A percentile compares a stretch with the other conserved stretches of the same genome.
phyloP scores from a whole-genome alignment of 768 basidiomycete species.

The Pleurotus pulmonarius region DNA sequence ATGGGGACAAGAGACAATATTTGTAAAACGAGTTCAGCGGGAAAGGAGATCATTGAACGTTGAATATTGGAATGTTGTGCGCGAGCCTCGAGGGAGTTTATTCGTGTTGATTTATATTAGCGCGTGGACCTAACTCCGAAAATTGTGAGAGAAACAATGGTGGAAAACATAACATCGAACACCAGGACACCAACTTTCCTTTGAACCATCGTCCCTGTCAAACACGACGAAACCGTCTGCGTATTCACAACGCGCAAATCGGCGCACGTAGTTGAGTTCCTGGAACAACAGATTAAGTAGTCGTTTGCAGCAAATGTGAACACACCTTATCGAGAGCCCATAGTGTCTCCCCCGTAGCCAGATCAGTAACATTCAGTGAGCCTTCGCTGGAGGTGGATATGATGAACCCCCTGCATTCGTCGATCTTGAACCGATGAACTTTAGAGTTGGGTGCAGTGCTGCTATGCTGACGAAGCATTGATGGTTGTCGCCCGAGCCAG shows the following conservation, averaged over 20 bases:
- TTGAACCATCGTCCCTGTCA: slow-evolving; percentile 50
- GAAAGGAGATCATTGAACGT: slow-evolving; percentile 40
- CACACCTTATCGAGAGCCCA: slow-evolving; percentile 62
- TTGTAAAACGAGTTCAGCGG: slow-evolving; percentile 51
- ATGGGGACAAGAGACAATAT: slow-evolving; percentile 50
- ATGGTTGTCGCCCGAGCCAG: slow-evolving; percentile 53
- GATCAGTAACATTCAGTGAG: slow-evolving; percentile 56
- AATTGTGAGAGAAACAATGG: too few relatives aligned
- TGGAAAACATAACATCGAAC: too few relatives aligned
- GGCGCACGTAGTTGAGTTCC: slow-evolving; percentile 44
- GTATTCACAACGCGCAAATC: slow-evolving; percentile 71
- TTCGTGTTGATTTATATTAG: too few relatives aligned
- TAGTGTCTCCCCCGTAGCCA: slow-evolving; percentile 43
- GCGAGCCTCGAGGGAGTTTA: too few relatives aligned
- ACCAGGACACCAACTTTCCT: slow-evolving; percentile 34
- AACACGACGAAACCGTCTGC: slow-evolving; percentile 68
- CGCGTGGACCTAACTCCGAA: too few relatives aligned
- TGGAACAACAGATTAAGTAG: not conserved
- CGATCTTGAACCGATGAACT: slow-evolving; percentile 77
- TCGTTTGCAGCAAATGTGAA: not conserved
- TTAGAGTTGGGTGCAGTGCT: slow-evolving; percentile 18
- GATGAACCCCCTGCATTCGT: slow-evolving; percentile 55
- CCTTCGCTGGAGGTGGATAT: slow-evolving; percentile 55
- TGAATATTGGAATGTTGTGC: too few relatives aligned
- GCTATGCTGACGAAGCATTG: slow-evolving; percentile 29